These are phyloP conservation scores for Platanthera guangdongensis DNA, from an alignment of 106 monocot genomes.

Conservation along the genomic window DNA sequence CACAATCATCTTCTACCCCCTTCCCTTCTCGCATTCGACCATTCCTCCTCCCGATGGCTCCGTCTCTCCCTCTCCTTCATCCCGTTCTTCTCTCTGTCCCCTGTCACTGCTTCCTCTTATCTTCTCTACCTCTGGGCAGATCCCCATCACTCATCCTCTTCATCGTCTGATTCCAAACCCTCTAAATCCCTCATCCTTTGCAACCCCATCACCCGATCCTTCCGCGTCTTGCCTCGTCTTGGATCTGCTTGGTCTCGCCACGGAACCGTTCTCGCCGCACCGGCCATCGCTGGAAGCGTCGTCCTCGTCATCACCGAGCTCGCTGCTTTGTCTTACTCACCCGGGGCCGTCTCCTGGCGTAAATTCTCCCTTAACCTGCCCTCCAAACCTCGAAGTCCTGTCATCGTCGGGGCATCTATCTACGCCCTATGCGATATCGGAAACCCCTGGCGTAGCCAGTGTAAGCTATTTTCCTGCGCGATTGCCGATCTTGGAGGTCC, in stretches of 20 bases:
- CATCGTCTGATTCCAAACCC: not conserved
- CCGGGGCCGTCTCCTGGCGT: slow-evolving; percentile 37
- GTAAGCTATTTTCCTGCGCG: slow-evolving; percentile 84
- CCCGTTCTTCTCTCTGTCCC: slow-evolving; percentile 33
- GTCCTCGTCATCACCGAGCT: slow-evolving; percentile 87
- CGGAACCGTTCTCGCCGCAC: slow-evolving; percentile 80
- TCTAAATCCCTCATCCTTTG: slow-evolving; percentile 66
- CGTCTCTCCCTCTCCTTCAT: slow-evolving; percentile 32
- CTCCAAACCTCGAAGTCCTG: slow-evolving; percentile 84
- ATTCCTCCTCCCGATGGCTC: slow-evolving; percentile 41
- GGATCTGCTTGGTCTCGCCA: slow-evolving; percentile 98
- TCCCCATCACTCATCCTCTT: not conserved
- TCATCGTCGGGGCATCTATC: slow-evolving; percentile 34
- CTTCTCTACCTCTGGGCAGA: slow-evolving; percentile 22
- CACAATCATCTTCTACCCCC: slow-evolving; percentile 11
- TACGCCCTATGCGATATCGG: slow-evolving; percentile 78
- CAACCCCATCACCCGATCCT: slow-evolving; percentile 71
- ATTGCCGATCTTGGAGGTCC: slow-evolving; percentile 34
- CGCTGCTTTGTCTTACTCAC: slow-evolving; percentile 66
- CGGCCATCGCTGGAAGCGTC: slow-evolving; percentile 24
- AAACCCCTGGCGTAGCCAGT: slow-evolving; percentile 85
- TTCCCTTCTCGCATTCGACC: slow-evolving; percentile 25
- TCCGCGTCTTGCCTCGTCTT: slow-evolving; percentile 64
- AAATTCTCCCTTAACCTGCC: slow-evolving; percentile 77
- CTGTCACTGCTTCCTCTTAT: slow-evolving; percentile 39